A percentile compares a stretch with the other conserved stretches of the same genome.
phyloP scores from a whole-genome alignment of 805 yeast genomes.

The Metschnikowia shivogae region DNA sequence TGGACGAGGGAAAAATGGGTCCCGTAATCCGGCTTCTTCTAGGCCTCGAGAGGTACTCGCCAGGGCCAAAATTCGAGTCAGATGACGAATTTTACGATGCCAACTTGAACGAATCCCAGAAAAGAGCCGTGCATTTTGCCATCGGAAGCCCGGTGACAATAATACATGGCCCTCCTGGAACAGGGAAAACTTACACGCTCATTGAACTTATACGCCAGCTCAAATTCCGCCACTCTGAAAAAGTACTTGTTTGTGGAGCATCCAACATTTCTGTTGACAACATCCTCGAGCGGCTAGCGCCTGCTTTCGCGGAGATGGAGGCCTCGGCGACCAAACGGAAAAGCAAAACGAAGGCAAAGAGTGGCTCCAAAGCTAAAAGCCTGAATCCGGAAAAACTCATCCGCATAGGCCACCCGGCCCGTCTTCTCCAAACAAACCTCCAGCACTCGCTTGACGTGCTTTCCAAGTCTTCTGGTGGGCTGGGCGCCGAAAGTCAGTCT shows the following conservation, averaged over 20 bases:
- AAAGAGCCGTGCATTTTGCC: constrained; percentile 65
- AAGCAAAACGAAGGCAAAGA: background rate
- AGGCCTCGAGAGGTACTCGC: constrained; percentile 38
- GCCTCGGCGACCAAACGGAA: background rate
- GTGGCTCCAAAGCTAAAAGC: background rate
- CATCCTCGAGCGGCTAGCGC: constrained; percentile 67
- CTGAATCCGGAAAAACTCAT: constrained; percentile 44
- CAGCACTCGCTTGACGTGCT: constrained; percentile 75
- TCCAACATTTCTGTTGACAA: constrained; percentile 92
- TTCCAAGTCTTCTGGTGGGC: constrained; percentile 54
- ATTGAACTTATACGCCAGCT: constrained; percentile 79
- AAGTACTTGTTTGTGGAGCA: constrained; percentile 88
- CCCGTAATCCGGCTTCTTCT: constrained; percentile 42
- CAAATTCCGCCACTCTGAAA: constrained; percentile 36
- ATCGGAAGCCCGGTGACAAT: constrained; percentile 53
- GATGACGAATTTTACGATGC: constrained; percentile 34
- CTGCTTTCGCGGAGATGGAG: constrained; percentile 17
- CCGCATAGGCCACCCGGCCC: constrained; percentile 91
- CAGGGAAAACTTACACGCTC: constrained; percentile 79
- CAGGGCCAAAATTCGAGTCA: constrained; percentile 7
- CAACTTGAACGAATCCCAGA: constrained; percentile 64
- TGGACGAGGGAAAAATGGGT: constrained; percentile 31
- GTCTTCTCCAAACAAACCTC: constrained; percentile 58
- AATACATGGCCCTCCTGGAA: constrained; percentile 81
- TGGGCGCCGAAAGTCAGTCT: constrained; percentile 25